Evolutionary conservation across 1,284 basidiomycete genomes (phyloP), one percentile per base, ranked within the genome.

Genomic region (Rugosomyces carneus): DNA sequence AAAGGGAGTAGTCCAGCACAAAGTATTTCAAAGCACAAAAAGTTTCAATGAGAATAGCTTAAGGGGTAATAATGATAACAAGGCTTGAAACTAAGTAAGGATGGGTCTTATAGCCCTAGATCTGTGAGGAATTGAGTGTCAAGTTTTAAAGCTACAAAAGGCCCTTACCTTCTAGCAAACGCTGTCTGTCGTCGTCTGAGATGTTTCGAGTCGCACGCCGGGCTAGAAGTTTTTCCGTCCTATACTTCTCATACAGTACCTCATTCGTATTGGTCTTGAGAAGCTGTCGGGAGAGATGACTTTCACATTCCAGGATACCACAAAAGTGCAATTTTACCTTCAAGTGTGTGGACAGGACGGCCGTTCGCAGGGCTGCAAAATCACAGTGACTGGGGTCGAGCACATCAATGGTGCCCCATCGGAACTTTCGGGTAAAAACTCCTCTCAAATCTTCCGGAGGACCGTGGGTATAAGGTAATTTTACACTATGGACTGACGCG

Each of bases 361-460:
- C 82, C 15, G 84, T 88, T 54, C 88, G 75, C 63, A 91, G 65
- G 52, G 88, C 84, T 40, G 85, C 77, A 60, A 88, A 90, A 65
- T 91, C 88, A 55, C 88, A 91, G 57, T 91, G 88, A 40, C 71
- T 72, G 44, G 89, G 87, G 60, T 88, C 75, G 37, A 91, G 76
- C 49, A 90, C 88, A 63, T 91, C 88, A 49, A 91, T 72, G 18
- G 76, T 84, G 15, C 89, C 88, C 88, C 88, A 91, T 56, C 88
- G 68, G 62, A 83, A 90, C 59, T 78, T 81, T 49, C 89, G 70
- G 29, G 78, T 71, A 61, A 88, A 89, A 45, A 84, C 71, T 42
- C 84, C 84, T 62, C 73, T 78, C 58, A 88, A 64, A 58, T 80
- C 76, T 24, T 80, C 76, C 20, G 81, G 82, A 15, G 80, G 78